Base-by-base conservation (phyloP, 352 stramenopile species). In the Lagenidium giganteum region DNA sequence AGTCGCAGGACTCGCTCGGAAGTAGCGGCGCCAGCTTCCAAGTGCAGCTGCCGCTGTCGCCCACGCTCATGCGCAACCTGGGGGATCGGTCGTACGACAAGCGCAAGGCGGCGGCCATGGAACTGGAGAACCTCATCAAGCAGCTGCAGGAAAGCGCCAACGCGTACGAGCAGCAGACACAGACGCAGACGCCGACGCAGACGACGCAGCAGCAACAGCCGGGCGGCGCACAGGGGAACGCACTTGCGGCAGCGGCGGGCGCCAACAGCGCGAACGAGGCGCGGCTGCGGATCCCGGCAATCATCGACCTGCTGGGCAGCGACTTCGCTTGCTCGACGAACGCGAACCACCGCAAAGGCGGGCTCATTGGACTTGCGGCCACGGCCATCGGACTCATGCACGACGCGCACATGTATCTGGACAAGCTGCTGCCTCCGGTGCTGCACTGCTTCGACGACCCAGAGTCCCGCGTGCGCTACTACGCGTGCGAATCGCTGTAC, bases 391-490 rank as follows among this genome's bases (percentile, higher is more conserved):
- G 95, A 5, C 70, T 99, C 13, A 97, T 95, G 78, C 64, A 91
- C 49, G 74, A 94, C 39, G 83, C 80, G 12, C 79, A 87, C 38
- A 34, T 87, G 49, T 95, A 95, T 51, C 57, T 99, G 37, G 79
- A 95, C 39, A 80, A 92, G 42, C 52, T 99, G 11, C 57, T 99
- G n/a, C 94, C 95, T 23, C 95, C 96, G 0, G 94, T 99, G 37
- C 70, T 99, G 45, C 94, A 99, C 54, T 99, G 96, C 60, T 98
- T 99, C 55, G 95, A 99, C 54, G 96, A 99, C 61, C 94, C 95
- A 1, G 96, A 99, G 67, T 91, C 77, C 24, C 71, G 96, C 35
- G 96, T 98, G 16, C 69, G 91, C 20, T 99, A 99, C 66, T 99
- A 99, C 61, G 96, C 96, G 5, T 99, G 96, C 62, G 97, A 99